Conservation (phyloP, 2,329 filamentous ascomycete species). For the Penicillium freii region DNA sequence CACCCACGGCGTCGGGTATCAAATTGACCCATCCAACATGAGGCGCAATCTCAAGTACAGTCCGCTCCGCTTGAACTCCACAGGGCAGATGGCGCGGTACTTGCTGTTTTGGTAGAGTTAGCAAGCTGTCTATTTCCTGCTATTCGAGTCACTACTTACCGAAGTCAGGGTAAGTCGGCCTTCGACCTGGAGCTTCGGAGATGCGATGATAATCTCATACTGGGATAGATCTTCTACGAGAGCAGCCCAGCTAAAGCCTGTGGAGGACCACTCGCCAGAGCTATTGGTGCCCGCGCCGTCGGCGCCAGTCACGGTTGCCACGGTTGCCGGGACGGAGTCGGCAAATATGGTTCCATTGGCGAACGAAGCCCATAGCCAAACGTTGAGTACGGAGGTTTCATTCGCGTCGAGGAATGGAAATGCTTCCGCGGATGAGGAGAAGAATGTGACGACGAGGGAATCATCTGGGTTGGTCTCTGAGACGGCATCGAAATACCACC, state of each 20-base stretch:
- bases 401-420: conserved; percentile 37
- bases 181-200: conserved; percentile 14
- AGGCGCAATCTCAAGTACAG: conserved; percentile 22
- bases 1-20: conserved; percentile 35
- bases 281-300: not conserved
- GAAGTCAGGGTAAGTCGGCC: conserved; percentile 12
- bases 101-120: not conserved
- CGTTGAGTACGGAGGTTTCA: conserved; percentile 20
- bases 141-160: conserved; percentile 3
- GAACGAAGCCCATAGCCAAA: conserved; percentile 30
- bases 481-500: conserved; percentile 46
- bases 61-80: conserved; percentile 9
- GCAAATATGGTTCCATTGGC: conserved; percentile 24
- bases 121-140: not conserved
- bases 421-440: conserved; percentile 28
- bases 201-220: conserved; percentile 17
- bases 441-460: conserved; percentile 36
- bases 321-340: conserved; percentile 15
- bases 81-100: conserved; percentile 17
- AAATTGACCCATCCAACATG: conserved; percentile 43
- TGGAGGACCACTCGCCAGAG: conserved; percentile 9
- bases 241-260: conserved; percentile 16
- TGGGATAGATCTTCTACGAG: not conserved
- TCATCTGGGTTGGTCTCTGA: conserved; percentile 25
- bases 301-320: conserved; percentile 11